Base-by-base conservation (phyloP, 2,329 filamentous ascomycete species). In the Venturia asperata region DNA sequence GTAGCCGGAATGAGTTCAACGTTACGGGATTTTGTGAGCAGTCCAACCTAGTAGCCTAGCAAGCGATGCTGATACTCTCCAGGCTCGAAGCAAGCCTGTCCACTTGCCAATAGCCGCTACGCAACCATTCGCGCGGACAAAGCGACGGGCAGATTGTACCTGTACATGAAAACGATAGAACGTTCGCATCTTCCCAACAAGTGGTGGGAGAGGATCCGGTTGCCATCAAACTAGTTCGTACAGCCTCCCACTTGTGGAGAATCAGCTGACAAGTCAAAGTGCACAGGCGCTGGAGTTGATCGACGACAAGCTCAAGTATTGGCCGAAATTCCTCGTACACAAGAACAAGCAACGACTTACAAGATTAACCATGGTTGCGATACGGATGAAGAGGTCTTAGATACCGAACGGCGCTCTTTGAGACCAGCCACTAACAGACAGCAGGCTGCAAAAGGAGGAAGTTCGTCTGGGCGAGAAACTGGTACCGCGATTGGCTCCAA, bases 271-370 rank as follows among this genome's bases (percentile, higher is more conserved):
- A 41, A 41, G 9, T 41, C 10, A 41, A 41, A 41, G 39, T 41
- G 39, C 39, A 41, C 39, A 92, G 74, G 94, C 94, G 0, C 84
- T 99, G 34, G 85, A 90, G 70, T 90, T 96, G 76, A 86, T 99
- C 69, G 92, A 96, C 75, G 85, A 90, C 71, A 85, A 88, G 61
- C 82, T 96, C 70, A 89, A 92, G 73, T 97, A 96, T 82, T 97
- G 92, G 81, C 92, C 93, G 65, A 96, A 96, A 76, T 97, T 96
- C 74, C 79, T 96, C 68, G 80, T 91, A 42, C 92, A 96, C 80
- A 96, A 95, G 79, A 94, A 91, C 82, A 99, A 99, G 82, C 94
- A 97, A 80, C 87, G 94, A 67, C 84, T 97, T 56, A 97, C 94
- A 11, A 83, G 94, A 61, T 76, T 99, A 72, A 96, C 91, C 63